phyloP scores from a whole-genome alignment of 805 yeast genomes.

The Barnettozyma botsteinii region DNA sequence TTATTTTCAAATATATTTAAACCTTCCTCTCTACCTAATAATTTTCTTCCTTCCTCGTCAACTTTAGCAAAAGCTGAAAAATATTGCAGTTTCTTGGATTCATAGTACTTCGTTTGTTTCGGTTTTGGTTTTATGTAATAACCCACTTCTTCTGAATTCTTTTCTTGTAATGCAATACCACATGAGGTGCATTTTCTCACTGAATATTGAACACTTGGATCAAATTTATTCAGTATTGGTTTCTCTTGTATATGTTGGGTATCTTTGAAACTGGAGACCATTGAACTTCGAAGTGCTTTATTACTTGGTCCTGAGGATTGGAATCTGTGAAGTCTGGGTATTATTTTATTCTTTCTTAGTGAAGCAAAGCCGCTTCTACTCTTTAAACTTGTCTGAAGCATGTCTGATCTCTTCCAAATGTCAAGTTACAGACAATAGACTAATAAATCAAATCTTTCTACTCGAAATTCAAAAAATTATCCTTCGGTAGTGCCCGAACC shows the following conservation, averaged over 20 bases:
- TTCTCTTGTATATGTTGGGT: background rate
- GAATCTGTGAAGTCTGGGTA: background rate
- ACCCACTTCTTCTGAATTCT: conserved; percentile 35
- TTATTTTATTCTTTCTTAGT: background rate
- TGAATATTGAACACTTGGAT: conserved; percentile 9
- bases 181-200: conserved; percentile 44
- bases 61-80: conserved; percentile 19
- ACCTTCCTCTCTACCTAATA: conserved; percentile 8
- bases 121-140: conserved; percentile 32
- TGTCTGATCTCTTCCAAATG: background rate
- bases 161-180: conserved; percentile 47
- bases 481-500: background rate
- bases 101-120: conserved; percentile 8
- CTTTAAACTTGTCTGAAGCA: background rate
- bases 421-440: too few relatives aligned
- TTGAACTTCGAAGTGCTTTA: background rate
- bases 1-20: background rate
- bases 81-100: conserved; percentile 15
- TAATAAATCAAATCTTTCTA: too few relatives aligned
- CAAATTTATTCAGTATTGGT: conserved; percentile 2
- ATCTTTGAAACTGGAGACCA: conserved; percentile 5
- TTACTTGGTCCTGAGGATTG: conserved; percentile 1
- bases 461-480: too few relatives aligned
- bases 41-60: conserved; percentile 20
- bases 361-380: background rate